These are phyloP conservation scores for Hymenoscyphus fructigenus DNA, from an alignment of 2,329 filamentous ascomycete species.

Conservation along the genomic window DNA sequence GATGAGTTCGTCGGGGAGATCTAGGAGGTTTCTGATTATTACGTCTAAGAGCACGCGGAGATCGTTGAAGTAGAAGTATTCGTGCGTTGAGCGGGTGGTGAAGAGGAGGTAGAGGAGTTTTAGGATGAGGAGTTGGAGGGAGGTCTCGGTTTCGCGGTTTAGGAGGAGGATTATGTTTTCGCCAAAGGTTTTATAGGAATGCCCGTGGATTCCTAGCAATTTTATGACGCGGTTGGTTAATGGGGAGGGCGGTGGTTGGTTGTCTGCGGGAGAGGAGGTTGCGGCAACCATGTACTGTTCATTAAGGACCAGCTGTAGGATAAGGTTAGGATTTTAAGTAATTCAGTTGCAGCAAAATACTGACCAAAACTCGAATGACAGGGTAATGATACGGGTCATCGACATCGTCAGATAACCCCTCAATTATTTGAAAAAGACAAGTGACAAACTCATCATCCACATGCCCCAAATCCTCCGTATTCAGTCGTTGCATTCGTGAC, in stretches of 20 bases:
- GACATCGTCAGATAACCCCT: constrained; percentile 80
- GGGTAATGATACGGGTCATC: constrained; percentile 95
- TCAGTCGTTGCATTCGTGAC: constrained; percentile 84
- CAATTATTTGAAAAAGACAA: constrained; percentile 83
- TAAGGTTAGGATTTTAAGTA: not conserved
- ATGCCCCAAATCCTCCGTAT: constrained; percentile 71
- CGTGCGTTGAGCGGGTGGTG: constrained; percentile 85
- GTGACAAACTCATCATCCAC: constrained; percentile 80
- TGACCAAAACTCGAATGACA: constrained; percentile 85
- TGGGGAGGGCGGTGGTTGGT: constrained; percentile 41
- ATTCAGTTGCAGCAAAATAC: constrained; percentile 36
- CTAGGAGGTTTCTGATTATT: constrained; percentile 93
- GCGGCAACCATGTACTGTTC: constrained; percentile 93
- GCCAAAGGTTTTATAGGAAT: constrained; percentile 87
- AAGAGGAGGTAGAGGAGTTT: constrained; percentile 96
- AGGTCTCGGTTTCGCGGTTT: constrained; percentile 93
- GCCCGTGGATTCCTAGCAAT: constrained; percentile 76
- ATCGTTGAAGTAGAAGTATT: constrained; percentile 99
- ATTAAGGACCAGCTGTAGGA: constrained; percentile 80
- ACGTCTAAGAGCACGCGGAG: constrained; percentile 92
- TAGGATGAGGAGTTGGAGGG: constrained; percentile 90
- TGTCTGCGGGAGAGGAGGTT: constrained; percentile 42
- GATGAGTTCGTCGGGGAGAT: constrained; percentile 80
- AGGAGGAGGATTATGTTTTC: constrained; percentile 95
- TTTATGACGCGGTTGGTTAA: constrained; percentile 95